Evolutionary conservation across 164 flowering plant species (phyloP).

Genomic region (Litsea cubeba): DNA sequence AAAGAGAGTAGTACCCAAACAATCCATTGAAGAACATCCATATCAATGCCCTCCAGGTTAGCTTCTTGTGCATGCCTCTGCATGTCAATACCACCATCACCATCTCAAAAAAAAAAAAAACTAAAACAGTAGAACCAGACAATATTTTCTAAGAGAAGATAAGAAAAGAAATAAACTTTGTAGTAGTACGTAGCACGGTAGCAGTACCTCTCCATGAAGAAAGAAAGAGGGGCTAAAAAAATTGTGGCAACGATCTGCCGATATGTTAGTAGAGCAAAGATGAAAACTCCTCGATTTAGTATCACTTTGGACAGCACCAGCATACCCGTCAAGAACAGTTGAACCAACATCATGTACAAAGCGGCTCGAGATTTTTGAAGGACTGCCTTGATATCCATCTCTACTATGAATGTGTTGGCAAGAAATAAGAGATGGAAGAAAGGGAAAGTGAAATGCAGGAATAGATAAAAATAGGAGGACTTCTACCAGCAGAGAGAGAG

Average conservation of each 20-base stretch:
- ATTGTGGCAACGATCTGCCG: constrained; percentile 47
- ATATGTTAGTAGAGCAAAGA: constrained; percentile 47
- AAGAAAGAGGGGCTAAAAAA: constrained; percentile 45
- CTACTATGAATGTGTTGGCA: neutral
- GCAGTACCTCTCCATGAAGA: constrained; percentile 38
- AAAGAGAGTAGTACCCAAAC: constrained; percentile 25
- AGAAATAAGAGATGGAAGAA: neutral
- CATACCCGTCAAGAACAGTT: constrained; percentile 39
- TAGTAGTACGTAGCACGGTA: too few species aligned
- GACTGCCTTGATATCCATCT: neutral
- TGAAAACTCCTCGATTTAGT: constrained; percentile 36
- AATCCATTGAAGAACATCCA: constrained; percentile 43
- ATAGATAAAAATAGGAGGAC: too few species aligned
- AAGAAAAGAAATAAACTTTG: neutral
- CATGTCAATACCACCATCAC: neutral
- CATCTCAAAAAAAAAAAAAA: neutral
- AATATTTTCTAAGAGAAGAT: neutral
- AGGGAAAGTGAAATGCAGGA: too few species aligned
- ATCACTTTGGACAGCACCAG: constrained; percentile 38
- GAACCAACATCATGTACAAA: constrained; percentile 43
- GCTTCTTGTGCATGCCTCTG: constrained; percentile 24
- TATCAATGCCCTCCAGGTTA: constrained; percentile 20
- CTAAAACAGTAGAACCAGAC: neutral
- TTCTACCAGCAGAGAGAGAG: too few species aligned
- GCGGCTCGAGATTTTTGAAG: constrained; percentile 1